Evolutionary conservation across 208 protist genomes (phyloP), one percentile per base, ranked within the genome.

Genomic region (Acanthamoeba quina): DNA sequence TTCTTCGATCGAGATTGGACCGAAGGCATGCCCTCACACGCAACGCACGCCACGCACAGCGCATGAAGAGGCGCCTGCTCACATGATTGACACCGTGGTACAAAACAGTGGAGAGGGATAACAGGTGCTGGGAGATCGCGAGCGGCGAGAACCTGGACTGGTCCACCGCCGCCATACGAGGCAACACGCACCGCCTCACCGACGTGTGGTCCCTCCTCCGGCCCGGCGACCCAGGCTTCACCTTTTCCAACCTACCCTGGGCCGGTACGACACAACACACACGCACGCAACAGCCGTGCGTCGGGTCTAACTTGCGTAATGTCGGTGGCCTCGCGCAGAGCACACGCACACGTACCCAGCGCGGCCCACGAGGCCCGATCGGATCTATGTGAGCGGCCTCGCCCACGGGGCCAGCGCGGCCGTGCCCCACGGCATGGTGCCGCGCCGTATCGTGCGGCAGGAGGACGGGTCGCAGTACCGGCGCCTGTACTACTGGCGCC

Each of bases 241-340:
- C 37, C 70, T 80, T 80, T 26, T 80, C 70, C 70, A 80, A 80
- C 41, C 70, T 80, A 4, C 70, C 70, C 34, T 80, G 70, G 70
- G 70, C 70, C 21, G 70, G 70, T 80, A 52, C 70, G 41, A 37
- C 15, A 3, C 26, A 0, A 26, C 58, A 17, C 58, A 66, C 15
- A 3, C 21, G 4, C 37, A 37, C 37, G 37, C 37, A 37, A 37
- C 37, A 37, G 37, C 37, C 37, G n/a, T 3, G 37, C 37, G 37
- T 37, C 37, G 7, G 1, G 58, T 0, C 19, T 29, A 64, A 19
- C 21, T 64, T 64, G 58, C 24, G 7, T 13, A 0, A 7, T 64
- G 13, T n/a, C n/a, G n/a, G 21, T 2, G 24, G 7, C 21, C 34
- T 76, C 10, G n/a, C 68, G 49, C 37, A 80, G 70, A 80, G 41